Percentiles rank a stretch among this genome's conserved stretches.
Evolutionary conservation across 1,139 yeast species (phyloP).

Genomic region (Suhomyces bokatorum): DNA sequence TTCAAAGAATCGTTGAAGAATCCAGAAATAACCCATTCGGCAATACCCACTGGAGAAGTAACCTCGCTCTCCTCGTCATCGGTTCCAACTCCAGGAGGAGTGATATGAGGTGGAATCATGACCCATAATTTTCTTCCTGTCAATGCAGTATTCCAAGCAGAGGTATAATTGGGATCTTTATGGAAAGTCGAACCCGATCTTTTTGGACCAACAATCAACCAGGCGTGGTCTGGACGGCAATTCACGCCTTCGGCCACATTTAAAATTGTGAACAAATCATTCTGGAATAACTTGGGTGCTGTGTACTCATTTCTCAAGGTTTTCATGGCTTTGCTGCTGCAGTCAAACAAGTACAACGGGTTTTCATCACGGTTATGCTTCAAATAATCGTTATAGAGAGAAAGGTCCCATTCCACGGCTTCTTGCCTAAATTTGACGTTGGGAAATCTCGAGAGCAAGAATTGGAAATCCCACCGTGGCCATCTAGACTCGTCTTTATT

Average conservation of each 20-base stretch:
- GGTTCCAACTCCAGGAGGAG: slow-evolving; percentile 86
- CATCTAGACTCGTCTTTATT: slow-evolving; percentile 43
- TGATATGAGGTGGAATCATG: slow-evolving; percentile 74
- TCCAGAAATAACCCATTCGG: slow-evolving; percentile 87
- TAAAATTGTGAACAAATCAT: slow-evolving; percentile 52
- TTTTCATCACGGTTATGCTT: slow-evolving; percentile 68
- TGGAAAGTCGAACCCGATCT: slow-evolving; percentile 89
- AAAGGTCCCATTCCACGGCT: slow-evolving; percentile 76
- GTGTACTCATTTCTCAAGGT: slow-evolving; percentile 54
- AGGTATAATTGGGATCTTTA: slow-evolving; percentile 87
- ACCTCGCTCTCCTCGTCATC: slow-evolving; percentile 82
- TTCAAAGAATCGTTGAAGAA: slow-evolving; percentile 63
- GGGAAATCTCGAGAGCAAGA: slow-evolving; percentile 55
- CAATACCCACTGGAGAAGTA: slow-evolving; percentile 86
- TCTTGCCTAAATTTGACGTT: slow-evolving; percentile 74
- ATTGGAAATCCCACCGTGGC: slow-evolving; percentile 66
- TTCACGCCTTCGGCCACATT: slow-evolving; percentile 32
- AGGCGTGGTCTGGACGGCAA: slow-evolving; percentile 84
- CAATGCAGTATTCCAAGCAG: slow-evolving; percentile 85
- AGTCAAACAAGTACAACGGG: slow-evolving; percentile 83
- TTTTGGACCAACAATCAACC: slow-evolving; percentile 83
- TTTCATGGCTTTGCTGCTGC: slow-evolving; percentile 65
- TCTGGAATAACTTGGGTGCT: slow-evolving; percentile 52
- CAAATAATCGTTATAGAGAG: slow-evolving; percentile 62
- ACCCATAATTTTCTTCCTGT: slow-evolving; percentile 83